phyloP scores from a whole-genome alignment of 495 filamentous ascomycete genomes.

The Halenospora varia region DNA sequence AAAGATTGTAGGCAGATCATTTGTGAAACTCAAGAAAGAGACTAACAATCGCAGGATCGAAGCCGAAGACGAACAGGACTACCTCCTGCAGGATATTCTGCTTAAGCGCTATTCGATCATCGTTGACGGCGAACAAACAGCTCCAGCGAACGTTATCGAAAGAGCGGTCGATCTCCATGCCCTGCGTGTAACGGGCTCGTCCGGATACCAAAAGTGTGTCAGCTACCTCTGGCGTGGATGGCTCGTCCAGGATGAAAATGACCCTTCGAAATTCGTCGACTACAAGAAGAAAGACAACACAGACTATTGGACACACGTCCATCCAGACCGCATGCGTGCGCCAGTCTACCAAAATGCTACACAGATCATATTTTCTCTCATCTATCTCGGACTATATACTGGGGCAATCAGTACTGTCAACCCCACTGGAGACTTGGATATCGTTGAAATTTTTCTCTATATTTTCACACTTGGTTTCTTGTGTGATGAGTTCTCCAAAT shows the following conservation, averaged over 20 bases:
- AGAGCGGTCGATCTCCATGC: constrained; percentile 91
- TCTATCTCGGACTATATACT: constrained; percentile 84
- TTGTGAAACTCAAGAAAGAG: background rate
- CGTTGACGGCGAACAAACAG: constrained; percentile 62
- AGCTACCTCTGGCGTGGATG: constrained; percentile 90
- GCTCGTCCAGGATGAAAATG: constrained; percentile 90
- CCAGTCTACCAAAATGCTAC: constrained; percentile 89
- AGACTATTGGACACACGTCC: constrained; percentile 73
- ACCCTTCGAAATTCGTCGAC: constrained; percentile 79
- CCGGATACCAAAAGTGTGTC: constrained; percentile 92
- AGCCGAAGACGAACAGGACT: constrained; percentile 66
- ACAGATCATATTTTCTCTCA: constrained; percentile 77
- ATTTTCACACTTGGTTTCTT: constrained; percentile 91
- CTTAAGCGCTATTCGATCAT: constrained; percentile 88
- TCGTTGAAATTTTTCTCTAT: constrained; percentile 82
- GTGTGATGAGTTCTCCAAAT: constrained; percentile 78
- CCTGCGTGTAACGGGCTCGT: constrained; percentile 77
- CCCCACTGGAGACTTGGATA: constrained; percentile 66
- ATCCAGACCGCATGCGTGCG: constrained; percentile 89
- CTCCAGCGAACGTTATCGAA: constrained; percentile 82
- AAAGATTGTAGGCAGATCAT: constrained; percentile 56
- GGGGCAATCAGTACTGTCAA: constrained; percentile 91
- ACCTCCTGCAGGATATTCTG: constrained; percentile 75
- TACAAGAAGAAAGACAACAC: constrained; percentile 75
- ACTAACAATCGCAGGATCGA: constrained; percentile 61